phyloP scores from a whole-genome alignment of 1,284 basidiomycete genomes.

The Trametes pubescens region DNA sequence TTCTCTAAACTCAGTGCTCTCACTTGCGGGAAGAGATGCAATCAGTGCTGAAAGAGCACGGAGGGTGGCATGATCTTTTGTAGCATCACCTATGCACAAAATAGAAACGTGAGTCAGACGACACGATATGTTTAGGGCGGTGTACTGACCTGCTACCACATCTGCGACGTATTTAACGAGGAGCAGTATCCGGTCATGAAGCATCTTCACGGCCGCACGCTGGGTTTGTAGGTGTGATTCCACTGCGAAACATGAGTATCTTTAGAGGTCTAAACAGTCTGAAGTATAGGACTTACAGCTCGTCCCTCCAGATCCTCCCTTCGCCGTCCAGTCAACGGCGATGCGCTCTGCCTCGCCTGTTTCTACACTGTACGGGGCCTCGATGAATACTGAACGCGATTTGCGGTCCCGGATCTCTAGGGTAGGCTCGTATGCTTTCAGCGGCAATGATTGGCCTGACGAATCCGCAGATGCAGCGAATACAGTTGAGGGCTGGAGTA shows the following conservation, averaged over 20 bases:
- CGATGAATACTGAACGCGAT: conserved; percentile 83
- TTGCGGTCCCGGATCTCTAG: conserved; percentile 83
- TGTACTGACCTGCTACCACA: conserved; percentile 71
- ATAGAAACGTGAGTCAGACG: background rate
- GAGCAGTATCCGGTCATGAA: conserved; percentile 88
- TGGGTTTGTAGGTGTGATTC: conserved; percentile 91
- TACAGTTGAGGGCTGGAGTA: conserved; percentile 66
- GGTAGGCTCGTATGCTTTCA: conserved; percentile 90
- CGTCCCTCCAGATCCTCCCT: conserved; percentile 86
- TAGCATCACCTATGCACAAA: conserved; percentile 43
- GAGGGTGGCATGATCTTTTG: conserved; percentile 81
- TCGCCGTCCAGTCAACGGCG: conserved; percentile 95
- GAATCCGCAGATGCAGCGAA: conserved; percentile 60
- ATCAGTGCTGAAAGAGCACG: conserved; percentile 88
- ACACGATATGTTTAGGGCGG: background rate
- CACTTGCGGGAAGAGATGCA: conserved; percentile 86
- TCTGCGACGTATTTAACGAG: conserved; percentile 85
- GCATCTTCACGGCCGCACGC: conserved; percentile 94
- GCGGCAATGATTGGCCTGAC: conserved; percentile 77
- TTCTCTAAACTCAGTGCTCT: conserved; percentile 78
- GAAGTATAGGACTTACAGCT: conserved; percentile 62
- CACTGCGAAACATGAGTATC: conserved; percentile 58
- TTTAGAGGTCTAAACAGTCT: background rate
- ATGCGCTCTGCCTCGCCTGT: conserved; percentile 98
- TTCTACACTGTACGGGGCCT: conserved; percentile 87